Conservation (phyloP, 139 green algal genomes). For the Haematococcus lacustris region DNA sequence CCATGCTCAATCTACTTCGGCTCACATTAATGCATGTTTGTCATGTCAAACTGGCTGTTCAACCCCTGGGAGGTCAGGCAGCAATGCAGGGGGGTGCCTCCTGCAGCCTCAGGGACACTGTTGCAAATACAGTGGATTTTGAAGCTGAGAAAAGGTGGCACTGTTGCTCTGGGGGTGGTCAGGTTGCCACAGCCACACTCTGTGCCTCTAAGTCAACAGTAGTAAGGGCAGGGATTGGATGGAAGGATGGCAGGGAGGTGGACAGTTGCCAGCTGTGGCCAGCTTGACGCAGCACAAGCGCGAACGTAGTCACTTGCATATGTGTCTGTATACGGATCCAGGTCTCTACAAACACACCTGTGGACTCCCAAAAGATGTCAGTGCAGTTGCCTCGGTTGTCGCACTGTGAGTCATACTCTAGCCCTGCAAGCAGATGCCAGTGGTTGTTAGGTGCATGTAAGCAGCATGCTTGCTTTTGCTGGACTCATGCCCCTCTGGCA, state of each 20-base stretch:
- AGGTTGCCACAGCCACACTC: too few species aligned
- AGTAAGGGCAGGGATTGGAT: too few species aligned
- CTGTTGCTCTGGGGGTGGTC: too few species aligned
- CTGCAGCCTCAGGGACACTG: too few species aligned
- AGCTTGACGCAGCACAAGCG: neutral
- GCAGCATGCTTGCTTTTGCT: neutral
- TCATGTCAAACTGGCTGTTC: too few species aligned
- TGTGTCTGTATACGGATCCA: neutral
- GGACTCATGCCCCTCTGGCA: neutral
- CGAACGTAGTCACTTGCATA: neutral
- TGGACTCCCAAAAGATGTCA: constrained; percentile 8
- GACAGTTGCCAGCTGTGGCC: neutral
- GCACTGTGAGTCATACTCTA: neutral
- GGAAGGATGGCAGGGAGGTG: too few species aligned
- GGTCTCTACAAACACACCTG: neutral
- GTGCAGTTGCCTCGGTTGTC: neutral
- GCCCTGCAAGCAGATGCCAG: neutral
- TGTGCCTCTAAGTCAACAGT: neutral
- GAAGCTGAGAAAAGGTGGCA: too few species aligned
- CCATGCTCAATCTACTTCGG: too few species aligned
- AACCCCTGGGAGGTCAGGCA: too few species aligned
- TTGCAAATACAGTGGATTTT: too few species aligned
- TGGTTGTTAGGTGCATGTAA: neutral
- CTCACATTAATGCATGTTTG: too few species aligned
- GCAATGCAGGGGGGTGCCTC: too few species aligned